A percentile compares a stretch with the other conserved stretches of the same genome.
Evolutionary conservation across 1,284 basidiomycete species (phyloP).

Genomic region (Amylostereum chailletii): DNA sequence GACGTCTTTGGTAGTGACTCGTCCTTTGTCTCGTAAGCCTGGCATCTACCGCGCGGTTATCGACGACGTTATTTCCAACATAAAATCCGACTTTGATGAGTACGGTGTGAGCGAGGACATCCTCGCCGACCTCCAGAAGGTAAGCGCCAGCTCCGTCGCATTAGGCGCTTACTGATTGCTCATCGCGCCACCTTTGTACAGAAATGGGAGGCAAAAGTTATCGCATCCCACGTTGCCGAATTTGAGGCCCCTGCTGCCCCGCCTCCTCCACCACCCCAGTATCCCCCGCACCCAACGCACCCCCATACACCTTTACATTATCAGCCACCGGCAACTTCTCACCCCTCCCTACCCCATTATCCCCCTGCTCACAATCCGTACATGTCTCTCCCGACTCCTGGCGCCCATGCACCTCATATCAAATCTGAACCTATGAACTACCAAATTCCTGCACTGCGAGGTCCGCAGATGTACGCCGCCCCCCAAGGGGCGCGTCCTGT

Average conservation of each 20-base stretch:
- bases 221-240: constrained; percentile 89
- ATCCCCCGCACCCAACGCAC: constrained; percentile 25
- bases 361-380: constrained; percentile 27
- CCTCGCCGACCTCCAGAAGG: constrained; percentile 79
- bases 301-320: constrained; percentile 18
- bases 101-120: constrained; percentile 93
- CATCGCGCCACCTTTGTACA: constrained; percentile 22
- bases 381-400: constrained; percentile 25
- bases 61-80: constrained; percentile 87
- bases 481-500: constrained; percentile 5
- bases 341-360: constrained; percentile 21
- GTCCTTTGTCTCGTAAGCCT: constrained; percentile 56
- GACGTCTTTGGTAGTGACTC: constrained; percentile 49
- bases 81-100: constrained; percentile 95
- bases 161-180: constrained; percentile 7
- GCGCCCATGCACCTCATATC: constrained; percentile 32
- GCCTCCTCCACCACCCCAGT: constrained; percentile 27
- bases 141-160: constrained; percentile 35
- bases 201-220: constrained; percentile 94
- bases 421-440: constrained; percentile 62
- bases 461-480: constrained; percentile 8
- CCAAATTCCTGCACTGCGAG: constrained; percentile 21
- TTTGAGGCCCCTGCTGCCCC: constrained; percentile 60
- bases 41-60: constrained; percentile 89
- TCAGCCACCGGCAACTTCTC: constrained; percentile 9